These are phyloP conservation scores for Aspergillus neoniger DNA, from an alignment of 2,329 filamentous ascomycete species.

Conservation along the genomic window DNA sequence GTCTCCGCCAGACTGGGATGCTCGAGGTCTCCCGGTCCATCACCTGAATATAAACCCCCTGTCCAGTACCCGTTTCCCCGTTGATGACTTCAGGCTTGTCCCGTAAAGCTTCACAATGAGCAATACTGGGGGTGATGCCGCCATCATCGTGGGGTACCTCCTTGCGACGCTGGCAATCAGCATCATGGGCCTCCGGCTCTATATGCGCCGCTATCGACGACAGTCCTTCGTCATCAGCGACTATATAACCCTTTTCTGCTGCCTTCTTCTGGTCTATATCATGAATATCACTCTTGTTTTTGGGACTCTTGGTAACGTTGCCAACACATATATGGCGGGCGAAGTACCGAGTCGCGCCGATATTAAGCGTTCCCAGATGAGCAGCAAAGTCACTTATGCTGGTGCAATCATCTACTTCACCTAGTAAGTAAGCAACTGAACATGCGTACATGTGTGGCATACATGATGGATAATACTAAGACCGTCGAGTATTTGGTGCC, in stretches of 20 bases:
- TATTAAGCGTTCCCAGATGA: slow-evolving; percentile 7
- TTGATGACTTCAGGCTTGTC: too few species aligned
- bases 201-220: slow-evolving; percentile 13
- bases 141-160: slow-evolving; percentile 11
- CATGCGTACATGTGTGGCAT: too few species aligned
- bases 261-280: background rate
- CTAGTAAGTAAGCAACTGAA: slow-evolving; percentile 3
- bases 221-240: slow-evolving; percentile 18
- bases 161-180: slow-evolving; percentile 10
- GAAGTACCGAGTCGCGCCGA: background rate
- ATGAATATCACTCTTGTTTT: slow-evolving; percentile 9
- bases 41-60: background rate
- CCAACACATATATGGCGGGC: background rate
- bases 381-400: slow-evolving; percentile 7
- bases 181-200: slow-evolving; percentile 14
- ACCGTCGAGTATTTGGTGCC: slow-evolving; percentile 14
- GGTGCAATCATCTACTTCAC: slow-evolving; percentile 11
- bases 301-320: background rate
- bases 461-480: background rate
- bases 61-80: background rate
- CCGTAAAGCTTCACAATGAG: slow-evolving; percentile 1
- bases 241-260: slow-evolving; percentile 15
- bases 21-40: background rate
- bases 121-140: background rate
- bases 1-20: background rate